Base-by-base conservation (phyloP, 1,139 yeast species). In the Saccharomyces pastorianus region DNA sequence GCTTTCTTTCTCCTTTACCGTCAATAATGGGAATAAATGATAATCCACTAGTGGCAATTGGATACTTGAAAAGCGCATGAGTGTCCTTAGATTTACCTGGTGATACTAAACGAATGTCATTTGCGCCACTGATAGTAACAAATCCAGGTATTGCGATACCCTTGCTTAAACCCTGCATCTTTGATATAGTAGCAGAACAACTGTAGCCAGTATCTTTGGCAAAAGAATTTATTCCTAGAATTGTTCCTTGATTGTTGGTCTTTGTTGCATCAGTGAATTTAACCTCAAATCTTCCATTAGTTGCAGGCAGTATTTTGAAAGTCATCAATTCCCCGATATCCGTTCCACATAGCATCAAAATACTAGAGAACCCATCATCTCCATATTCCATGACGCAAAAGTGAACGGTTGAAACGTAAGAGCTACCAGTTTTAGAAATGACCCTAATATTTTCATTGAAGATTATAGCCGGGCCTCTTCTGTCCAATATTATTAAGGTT, bases 381-480 rank as follows among this genome's bases (percentile, higher is more conserved):
- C 80, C 83, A 42, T 69, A 68, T 52, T 79, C 86, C 82, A 82
- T 79, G 49, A 83, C 85, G 1, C 88, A 78, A 68, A 90, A 87
- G 60, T 88, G 93, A 55, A 88, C 69, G 1, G 79, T 67, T 0
- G 95, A 86, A 1, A 84, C 74, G 61, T 70, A 68, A 66, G 67
- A 48, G 58, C 71, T 57, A 57, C 62, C 54, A 53, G 57, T 52
- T 9, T 59, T 60, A 1, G 70, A 56, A 8, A 62, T 52, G 26
- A 63, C 59, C 17, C 58, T 62, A 17, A 73, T 57, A 31, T 73
- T 70, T 13, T 76, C 83, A 58, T 81, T 78, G 62, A 76, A 80
- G 27, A 91, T 85, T 2, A 88, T 75, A 0, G 90, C 89, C 1
- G 96, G 96, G 0, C 95, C 95, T 56, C 97, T 77, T 55, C 89